These are phyloP conservation scores for Solanum piurae DNA, from an alignment of 257 asterid species.

Conservation along the genomic window DNA sequence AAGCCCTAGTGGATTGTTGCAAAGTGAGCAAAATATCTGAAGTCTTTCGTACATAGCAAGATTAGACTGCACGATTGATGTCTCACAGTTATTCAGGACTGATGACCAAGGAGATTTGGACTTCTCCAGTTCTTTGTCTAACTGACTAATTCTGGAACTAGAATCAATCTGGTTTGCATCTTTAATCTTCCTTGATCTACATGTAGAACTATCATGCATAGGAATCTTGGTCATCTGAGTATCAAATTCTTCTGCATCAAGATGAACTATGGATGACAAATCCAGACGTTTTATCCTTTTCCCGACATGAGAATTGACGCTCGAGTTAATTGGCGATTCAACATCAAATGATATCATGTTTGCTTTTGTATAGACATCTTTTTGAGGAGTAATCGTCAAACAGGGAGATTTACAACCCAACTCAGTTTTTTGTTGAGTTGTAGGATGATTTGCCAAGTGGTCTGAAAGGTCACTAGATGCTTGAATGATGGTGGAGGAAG, in stretches of 20 bases:
- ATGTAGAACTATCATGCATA: slow-evolving; percentile 31
- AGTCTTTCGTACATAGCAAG: slow-evolving; percentile 32
- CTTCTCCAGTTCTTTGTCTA: slow-evolving; percentile 21
- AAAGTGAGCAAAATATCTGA: slow-evolving; percentile 49
- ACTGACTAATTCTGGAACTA: slow-evolving; percentile 12
- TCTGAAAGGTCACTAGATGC: slow-evolving; percentile 17
- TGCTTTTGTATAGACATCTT: slow-evolving; percentile 16
- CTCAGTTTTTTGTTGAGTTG: slow-evolving; percentile 14
- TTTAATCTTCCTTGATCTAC: slow-evolving; percentile 28
- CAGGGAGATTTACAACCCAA: slow-evolving; percentile 19
- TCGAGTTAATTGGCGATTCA: slow-evolving; percentile 46
- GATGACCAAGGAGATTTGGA: slow-evolving; percentile 6
- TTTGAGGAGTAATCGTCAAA: slow-evolving; percentile 45
- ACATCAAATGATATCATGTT: slow-evolving; percentile 27
- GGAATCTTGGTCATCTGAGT: slow-evolving; percentile 22
- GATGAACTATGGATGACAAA: slow-evolving; percentile 28
- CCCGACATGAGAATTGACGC: slow-evolving; percentile 51
- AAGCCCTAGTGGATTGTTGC: slow-evolving; percentile 63
- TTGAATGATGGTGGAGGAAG: slow-evolving; percentile 24
- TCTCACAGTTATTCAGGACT: slow-evolving; percentile 15
- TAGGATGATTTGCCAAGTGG: slow-evolving; percentile 25
- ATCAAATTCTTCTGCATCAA: slow-evolving; percentile 22
- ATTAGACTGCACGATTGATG: slow-evolving; percentile 23
- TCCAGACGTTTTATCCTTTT: slow-evolving; percentile 53
- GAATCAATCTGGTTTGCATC: slow-evolving; percentile 14